Evolutionary conservation across 768 basidiomycete species (phyloP).

Genomic region (Krasilnikovozyma curviuscula): DNA sequence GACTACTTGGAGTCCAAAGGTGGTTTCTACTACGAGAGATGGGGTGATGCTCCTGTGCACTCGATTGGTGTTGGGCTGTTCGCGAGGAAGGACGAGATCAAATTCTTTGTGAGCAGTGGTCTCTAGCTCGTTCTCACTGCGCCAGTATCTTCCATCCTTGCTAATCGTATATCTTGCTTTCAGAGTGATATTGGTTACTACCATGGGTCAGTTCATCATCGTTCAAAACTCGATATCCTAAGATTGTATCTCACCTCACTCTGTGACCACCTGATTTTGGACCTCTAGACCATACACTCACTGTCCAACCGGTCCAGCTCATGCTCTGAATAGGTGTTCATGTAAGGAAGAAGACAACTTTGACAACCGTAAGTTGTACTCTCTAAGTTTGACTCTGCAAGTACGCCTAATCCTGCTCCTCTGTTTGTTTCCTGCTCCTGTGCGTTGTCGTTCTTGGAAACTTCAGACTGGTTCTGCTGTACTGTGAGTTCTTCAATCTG

Average conservation of each 20-base stretch:
- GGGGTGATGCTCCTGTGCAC: constrained; percentile 76
- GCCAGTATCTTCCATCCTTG: neutral
- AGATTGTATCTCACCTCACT: neutral
- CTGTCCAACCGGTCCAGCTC: constrained; percentile 6
- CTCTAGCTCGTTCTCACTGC: neutral
- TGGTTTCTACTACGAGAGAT: constrained; percentile 71
- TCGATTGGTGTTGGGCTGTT: constrained; percentile 80
- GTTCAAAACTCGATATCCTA: neutral
- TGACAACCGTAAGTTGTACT: neutral
- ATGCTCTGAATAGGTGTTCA: constrained; percentile 1
- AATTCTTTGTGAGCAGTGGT: constrained; percentile 8
- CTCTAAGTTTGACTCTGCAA: neutral
- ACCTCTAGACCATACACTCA: neutral
- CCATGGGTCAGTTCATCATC: neutral
- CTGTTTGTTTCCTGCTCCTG: neutral
- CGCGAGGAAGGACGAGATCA: constrained; percentile 46
- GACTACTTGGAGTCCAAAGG: constrained; percentile 38
- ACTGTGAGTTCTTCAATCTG: neutral
- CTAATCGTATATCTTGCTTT: neutral
- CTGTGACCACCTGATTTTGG: neutral
- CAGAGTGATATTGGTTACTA: constrained; percentile 8
- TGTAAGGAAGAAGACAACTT: constrained; percentile 11
- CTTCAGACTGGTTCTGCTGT: neutral
- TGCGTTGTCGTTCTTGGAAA: neutral
- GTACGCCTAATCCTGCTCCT: neutral